phyloP scores from a whole-genome alignment of 2,329 filamentous ascomycete species.

The Colletotrichum siamense region DNA sequence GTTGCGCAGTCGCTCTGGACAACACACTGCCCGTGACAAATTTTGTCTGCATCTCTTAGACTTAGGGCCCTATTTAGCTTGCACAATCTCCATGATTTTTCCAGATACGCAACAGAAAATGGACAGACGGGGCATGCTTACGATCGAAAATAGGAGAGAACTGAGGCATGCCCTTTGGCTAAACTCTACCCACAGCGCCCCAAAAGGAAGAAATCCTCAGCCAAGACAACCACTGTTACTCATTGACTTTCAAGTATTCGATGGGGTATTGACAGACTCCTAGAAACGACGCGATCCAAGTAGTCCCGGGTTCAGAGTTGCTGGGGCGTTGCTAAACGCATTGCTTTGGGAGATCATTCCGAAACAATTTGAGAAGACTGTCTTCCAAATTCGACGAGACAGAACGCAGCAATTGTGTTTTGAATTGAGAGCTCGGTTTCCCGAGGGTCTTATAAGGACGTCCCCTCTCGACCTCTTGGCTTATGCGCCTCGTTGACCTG shows the following conservation, averaged over 20 bases:
- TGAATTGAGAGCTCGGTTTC: fast-evolving
- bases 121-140: no score
- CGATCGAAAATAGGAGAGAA: no score
- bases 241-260: neutral
- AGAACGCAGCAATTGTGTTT: no score
- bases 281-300: fast-evolving
- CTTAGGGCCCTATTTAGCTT: neutral
- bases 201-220: no score
- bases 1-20: neutral
- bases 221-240: neutral
- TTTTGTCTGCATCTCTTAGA: neutral
- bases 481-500: fast-evolving
- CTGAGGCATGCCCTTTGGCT: no score
- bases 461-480: fast-evolving
- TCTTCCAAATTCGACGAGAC: no score
- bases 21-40: neutral
- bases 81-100: neutral
- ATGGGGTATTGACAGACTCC: neutral
- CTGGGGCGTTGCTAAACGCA: fast-evolving
- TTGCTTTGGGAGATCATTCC: fast-evolving
- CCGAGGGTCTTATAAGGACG: neutral
- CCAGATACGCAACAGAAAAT: neutral
- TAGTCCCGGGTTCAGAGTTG: fast-evolving
- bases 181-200: no score
- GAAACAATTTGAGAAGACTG: neutral